Conservation (phyloP, 2,329 filamentous ascomycete species). For the Periconia macrospinosa region DNA sequence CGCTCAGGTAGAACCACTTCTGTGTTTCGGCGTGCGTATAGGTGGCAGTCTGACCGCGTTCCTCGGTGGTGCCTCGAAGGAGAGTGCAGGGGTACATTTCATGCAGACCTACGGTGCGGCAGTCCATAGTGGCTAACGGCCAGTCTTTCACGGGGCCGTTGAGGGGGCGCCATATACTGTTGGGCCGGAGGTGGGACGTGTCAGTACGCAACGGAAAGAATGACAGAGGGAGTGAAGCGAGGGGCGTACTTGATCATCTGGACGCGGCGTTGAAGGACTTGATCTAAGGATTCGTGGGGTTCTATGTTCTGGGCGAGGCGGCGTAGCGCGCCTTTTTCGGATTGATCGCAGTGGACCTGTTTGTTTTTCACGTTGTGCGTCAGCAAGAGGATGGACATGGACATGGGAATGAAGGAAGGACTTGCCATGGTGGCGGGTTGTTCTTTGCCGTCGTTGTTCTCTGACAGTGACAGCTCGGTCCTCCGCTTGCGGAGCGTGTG, state of each 20-base stretch:
- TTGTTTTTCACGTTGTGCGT: no score
- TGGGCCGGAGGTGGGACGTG: no score
- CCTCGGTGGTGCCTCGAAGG: constrained; percentile 2
- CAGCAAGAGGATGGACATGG: no score
- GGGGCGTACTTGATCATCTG: no score
- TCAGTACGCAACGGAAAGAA: no score
- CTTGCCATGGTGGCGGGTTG: constrained; percentile 14
- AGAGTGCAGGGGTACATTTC: constrained; percentile 9
- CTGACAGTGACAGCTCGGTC: background rate
- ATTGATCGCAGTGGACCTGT: no score
- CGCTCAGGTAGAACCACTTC: constrained; percentile 16
- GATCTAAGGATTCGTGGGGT: no score
- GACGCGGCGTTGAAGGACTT: no score
- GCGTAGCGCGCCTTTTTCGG: no score
- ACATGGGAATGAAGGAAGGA: no score
- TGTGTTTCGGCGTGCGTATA: constrained; percentile 6
- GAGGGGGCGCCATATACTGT: constrained; percentile 15
- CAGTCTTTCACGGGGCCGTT: constrained; percentile 12
- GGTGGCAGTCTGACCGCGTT: constrained; percentile 4
- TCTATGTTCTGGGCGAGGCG: no score
- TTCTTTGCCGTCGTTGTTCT: constrained; percentile 8
- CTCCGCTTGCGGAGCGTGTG: constrained; percentile 8
- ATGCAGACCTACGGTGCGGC: background rate
- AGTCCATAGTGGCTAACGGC: constrained; percentile 15
- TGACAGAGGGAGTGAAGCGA: no score